Evolutionary conservation across 352 stramenopile species (phyloP).

Genomic region (Phytophthora quininea): DNA sequence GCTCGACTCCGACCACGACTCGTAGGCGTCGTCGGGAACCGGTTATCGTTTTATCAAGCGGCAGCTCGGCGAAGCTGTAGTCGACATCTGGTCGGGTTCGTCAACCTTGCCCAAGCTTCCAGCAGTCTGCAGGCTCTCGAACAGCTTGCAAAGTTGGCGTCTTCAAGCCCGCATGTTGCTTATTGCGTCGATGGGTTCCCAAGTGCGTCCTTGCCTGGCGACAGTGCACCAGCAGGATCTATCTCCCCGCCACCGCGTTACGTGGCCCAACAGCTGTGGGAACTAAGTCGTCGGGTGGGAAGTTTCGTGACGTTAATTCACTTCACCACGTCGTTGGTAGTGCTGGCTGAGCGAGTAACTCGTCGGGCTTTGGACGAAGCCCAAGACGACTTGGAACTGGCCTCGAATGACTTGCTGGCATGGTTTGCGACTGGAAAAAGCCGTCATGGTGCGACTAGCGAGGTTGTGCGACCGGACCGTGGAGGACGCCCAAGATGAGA

Average conservation of each 20-base stretch:
- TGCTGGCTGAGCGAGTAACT: conserved; percentile 47
- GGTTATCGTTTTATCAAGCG: conserved; percentile 55
- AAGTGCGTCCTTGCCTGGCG: conserved; percentile 27
- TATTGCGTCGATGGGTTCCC: conserved; percentile 57
- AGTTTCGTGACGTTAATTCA: conserved; percentile 37
- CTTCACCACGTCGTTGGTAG: conserved; percentile 47
- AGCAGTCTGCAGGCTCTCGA: conserved; percentile 29
- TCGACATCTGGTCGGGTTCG: conserved; percentile 28
- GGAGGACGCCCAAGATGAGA: conserved; percentile 41
- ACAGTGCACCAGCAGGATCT: conserved; percentile 4
- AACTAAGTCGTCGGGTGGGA: conserved; percentile 39
- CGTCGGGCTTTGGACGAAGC: conserved; percentile 49
- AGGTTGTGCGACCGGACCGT: conserved; percentile 57
- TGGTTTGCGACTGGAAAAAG: conserved; percentile 40
- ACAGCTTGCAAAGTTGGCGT: conserved; percentile 32
- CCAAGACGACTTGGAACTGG: conserved; percentile 45
- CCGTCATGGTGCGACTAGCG: conserved; percentile 12
- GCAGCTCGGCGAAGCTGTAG: conserved; percentile 30
- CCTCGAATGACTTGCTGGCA: conserved; percentile 32
- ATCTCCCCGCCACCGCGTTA: conserved; percentile 36
- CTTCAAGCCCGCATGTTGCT: conserved; percentile 17
- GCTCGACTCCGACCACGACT: conserved; percentile 33
- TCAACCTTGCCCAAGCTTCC: conserved; percentile 25
- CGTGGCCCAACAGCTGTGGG: conserved; percentile 51
- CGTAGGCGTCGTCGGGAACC: conserved; percentile 44